Evolutionary conservation across 139 green algal species (phyloP).

Genomic region (Chlorella sorokiniana): DNA sequence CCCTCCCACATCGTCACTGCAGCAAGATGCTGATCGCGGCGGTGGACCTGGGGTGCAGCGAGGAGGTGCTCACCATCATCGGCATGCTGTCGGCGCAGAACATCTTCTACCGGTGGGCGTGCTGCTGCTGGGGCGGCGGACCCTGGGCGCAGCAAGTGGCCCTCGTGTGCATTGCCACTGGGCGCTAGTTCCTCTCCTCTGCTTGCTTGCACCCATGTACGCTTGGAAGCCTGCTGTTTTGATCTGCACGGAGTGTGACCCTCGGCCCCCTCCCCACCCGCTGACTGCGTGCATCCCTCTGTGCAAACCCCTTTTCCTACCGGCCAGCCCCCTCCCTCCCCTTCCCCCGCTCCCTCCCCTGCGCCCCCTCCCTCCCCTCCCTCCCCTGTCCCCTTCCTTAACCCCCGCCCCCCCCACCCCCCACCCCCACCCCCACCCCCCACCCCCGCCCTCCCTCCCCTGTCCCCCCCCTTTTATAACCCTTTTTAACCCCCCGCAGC

Average conservation of each 20-base stretch:
- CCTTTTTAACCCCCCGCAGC: slow-evolving; percentile 20
- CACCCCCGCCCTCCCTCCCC: no score
- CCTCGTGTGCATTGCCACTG: no score
- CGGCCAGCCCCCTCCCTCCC: neutral
- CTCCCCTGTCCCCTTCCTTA: no score
- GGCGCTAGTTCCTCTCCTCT: no score
- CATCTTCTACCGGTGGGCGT: slow-evolving; percentile 84
- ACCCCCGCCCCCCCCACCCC: no score
- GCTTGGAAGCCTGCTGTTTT: no score
- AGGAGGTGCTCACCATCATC: slow-evolving; percentile 99
- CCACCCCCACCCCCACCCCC: no score
- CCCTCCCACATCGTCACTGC: neutral
- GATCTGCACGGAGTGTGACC: neutral
- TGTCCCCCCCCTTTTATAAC: no score
- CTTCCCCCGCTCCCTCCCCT: neutral
- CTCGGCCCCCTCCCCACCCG: neutral
- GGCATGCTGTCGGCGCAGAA: slow-evolving; percentile 95
- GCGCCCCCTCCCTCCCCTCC: neutral
- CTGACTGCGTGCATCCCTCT: no score
- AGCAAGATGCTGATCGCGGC: slow-evolving; percentile 95
- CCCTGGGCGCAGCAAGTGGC: no score
- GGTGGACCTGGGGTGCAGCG: slow-evolving; percentile 95
- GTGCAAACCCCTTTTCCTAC: neutral
- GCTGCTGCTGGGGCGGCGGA: neutral
- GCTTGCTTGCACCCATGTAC: no score